Percentiles rank a stretch among this genome's conserved stretches.
Conservation (phyloP, 345 rosid species). For the Rhodamnia rubescens region DNA sequence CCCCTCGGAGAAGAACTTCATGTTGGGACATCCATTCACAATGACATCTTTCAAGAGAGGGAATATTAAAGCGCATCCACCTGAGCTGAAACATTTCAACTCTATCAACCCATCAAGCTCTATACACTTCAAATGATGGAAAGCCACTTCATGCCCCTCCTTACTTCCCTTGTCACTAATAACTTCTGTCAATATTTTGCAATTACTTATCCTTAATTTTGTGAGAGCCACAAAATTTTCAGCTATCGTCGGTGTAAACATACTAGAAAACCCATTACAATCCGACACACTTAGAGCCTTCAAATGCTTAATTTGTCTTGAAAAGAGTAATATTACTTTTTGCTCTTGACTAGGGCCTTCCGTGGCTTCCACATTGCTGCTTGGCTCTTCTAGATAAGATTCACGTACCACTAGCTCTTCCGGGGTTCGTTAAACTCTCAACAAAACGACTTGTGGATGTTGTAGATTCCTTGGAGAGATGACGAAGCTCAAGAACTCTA, state of each 20-base stretch:
- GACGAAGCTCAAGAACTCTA: neutral
- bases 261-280: neutral
- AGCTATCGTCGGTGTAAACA: fast-evolving
- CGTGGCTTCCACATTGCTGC: neutral
- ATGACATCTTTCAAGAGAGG: neutral
- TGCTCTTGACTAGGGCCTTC: neutral
- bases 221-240: neutral
- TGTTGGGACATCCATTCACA: neutral
- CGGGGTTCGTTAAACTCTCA: neutral
- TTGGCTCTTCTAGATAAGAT: neutral
- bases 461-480: neutral
- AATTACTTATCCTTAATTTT: neutral
- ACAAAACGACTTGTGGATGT: fast-evolving
- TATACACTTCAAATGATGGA: neutral
- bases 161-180: neutral
- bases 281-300: fast-evolving
- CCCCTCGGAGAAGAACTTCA: neutral
- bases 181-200: neutral
- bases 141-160: neutral
- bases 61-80: neutral
- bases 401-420: neutral
- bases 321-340: neutral
- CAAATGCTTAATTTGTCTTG: fast-evolving
- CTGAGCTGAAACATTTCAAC: neutral
- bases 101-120: neutral